A percentile compares a stretch with the other conserved stretches of the same genome.
Conservation (phyloP, 169 alveolate species). For the Plasmodium knowlesi region DNA sequence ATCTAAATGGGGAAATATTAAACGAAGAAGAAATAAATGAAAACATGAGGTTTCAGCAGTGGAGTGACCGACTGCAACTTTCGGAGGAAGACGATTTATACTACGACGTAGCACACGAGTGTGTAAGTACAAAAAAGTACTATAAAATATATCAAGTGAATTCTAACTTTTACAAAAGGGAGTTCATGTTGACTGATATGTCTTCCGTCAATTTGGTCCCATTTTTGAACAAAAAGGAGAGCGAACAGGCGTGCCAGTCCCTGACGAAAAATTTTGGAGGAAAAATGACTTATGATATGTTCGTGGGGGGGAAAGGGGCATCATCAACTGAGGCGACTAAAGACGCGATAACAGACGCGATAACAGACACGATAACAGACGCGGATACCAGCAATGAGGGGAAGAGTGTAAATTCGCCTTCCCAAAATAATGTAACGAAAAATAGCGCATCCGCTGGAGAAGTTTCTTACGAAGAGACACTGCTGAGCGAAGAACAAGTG, state of each 20-base stretch:
- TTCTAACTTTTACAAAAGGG: constrained; percentile 22
- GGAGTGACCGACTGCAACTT: constrained; percentile 45
- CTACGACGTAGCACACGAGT: constrained; percentile 40
- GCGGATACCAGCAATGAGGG: neutral
- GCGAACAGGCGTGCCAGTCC: constrained; percentile 5
- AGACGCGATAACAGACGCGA: neutral
- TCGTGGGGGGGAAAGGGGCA: neutral
- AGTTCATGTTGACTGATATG: neutral
- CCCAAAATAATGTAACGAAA: neutral
- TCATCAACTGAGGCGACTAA: neutral
- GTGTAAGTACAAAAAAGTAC: constrained; percentile 43
- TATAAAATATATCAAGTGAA: constrained; percentile 58
- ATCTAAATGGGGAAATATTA: constrained; percentile 61
- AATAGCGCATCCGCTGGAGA: neutral
- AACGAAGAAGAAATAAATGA: constrained; percentile 73
- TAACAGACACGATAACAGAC: neutral
- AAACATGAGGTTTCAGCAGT: constrained; percentile 69
- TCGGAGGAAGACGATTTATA: constrained; percentile 6
- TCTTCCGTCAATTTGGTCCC: constrained; percentile 20
- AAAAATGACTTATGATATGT: constrained; percentile 36
- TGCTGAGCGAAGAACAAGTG: constrained; percentile 29
- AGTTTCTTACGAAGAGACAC: neutral
- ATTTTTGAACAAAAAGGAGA: constrained; percentile 12
- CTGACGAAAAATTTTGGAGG: constrained; percentile 5
- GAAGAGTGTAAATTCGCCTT: neutral